Percentiles rank a stretch among this genome's conserved stretches.
phyloP scores from a whole-genome alignment of 805 yeast genomes.

The Wickerhamomyces bovis region DNA sequence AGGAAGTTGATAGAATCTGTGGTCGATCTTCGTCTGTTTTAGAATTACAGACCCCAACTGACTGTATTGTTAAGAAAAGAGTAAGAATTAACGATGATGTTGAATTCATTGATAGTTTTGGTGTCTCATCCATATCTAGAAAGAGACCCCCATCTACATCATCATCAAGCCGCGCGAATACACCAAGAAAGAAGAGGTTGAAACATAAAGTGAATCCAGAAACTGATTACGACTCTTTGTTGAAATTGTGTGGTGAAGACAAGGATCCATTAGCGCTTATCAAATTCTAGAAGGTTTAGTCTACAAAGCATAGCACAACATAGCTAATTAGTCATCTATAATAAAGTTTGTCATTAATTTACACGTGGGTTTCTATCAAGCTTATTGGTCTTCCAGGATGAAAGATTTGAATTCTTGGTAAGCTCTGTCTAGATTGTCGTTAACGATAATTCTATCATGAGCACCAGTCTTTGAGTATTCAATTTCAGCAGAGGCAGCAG shows the following conservation, averaged over 20 bases:
- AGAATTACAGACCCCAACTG: neutral
- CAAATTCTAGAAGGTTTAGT: neutral
- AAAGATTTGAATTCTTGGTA: conserved; percentile 75
- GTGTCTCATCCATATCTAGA: neutral
- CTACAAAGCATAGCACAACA: neutral
- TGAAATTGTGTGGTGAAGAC: conserved; percentile 9
- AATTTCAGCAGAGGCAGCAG: conserved; percentile 83
- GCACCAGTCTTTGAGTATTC: conserved; percentile 89
- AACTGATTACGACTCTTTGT: conserved; percentile 3
- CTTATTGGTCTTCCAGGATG: conserved; percentile 40
- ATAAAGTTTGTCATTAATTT: neutral
- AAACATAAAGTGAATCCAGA: conserved; percentile 3
- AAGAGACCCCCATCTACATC: conserved; percentile 1
- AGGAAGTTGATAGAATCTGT: neutral
- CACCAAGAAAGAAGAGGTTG: conserved; percentile 2
- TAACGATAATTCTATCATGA: conserved; percentile 83
- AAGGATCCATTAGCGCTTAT: conserved; percentile 18
- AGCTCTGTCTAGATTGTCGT: conserved; percentile 88
- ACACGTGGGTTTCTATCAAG: neutral
- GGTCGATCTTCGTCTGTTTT: neutral
- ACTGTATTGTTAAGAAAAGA: conserved; percentile 3
- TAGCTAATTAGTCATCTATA: neutral
- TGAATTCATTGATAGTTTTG: conserved; percentile 2
- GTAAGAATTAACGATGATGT: conserved; percentile 18
- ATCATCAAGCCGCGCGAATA: neutral